phyloP scores from a whole-genome alignment of 176 grass and related monocot genomes.

The Phoenix dactylifera region DNA sequence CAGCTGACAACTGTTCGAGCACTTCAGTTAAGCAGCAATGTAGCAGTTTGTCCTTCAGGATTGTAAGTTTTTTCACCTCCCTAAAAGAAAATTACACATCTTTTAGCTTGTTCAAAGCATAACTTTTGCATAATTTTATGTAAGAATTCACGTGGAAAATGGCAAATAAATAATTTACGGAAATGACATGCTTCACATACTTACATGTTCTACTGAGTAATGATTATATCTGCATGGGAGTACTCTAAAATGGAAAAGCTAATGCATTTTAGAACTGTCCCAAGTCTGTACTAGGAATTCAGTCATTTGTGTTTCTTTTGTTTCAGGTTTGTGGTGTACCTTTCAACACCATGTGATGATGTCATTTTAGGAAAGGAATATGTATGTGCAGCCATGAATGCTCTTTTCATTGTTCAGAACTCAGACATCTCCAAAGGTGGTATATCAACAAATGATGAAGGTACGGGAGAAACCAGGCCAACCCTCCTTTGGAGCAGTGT shows the following conservation, averaged over 20 bases:
- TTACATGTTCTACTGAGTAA: no score
- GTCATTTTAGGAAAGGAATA: slow-evolving; percentile 37
- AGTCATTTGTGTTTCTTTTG: slow-evolving; percentile 17
- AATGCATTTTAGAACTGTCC: neutral
- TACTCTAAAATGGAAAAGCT: no score
- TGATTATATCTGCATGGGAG: no score
- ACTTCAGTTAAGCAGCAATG: slow-evolving; percentile 86
- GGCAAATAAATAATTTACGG: no score
- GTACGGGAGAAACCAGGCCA: slow-evolving; percentile 34
- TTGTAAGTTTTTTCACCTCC: slow-evolving; percentile 26
- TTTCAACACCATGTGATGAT: slow-evolving; percentile 72
- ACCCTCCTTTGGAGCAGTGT: slow-evolving; percentile 65
- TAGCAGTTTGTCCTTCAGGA: slow-evolving; percentile 77
- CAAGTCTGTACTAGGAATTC: slow-evolving; percentile 5
- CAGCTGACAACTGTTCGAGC: slow-evolving; percentile 53
- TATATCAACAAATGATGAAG: slow-evolving; percentile 22
- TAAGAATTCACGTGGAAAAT: no score
- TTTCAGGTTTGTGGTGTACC: slow-evolving; percentile 70
- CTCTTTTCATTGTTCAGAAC: slow-evolving; percentile 42
- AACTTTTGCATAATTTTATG: no score
- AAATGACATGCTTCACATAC: no score
- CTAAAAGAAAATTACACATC: no score
- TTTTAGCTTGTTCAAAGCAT: no score
- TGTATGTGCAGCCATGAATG: slow-evolving; percentile 62
- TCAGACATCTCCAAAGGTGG: slow-evolving; percentile 29